These are phyloP conservation scores for Lenwebbia sp. DNA, from an alignment of 345 rosid species.

Conservation along the genomic window DNA sequence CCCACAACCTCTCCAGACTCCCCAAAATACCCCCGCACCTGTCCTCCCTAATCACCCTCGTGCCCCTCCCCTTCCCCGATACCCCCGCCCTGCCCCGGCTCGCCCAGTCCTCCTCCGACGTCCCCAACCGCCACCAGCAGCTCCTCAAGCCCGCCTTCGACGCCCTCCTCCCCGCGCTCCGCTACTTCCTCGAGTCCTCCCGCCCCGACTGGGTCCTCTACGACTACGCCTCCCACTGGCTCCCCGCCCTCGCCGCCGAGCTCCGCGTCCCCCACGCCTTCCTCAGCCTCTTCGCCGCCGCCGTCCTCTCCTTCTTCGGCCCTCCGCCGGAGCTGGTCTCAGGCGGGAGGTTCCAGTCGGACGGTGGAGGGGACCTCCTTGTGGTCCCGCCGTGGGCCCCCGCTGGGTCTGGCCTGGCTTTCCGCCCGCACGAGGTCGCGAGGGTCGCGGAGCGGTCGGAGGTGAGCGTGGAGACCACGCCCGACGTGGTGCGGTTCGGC, in stretches of 20 bases:
- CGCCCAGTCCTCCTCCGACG: slow-evolving; percentile 19
- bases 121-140: slow-evolving; percentile 7
- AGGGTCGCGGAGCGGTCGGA: slow-evolving; percentile 3
- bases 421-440: slow-evolving; percentile 11
- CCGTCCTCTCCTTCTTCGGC: slow-evolving; percentile 4
- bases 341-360: not conserved
- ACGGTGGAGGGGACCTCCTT: slow-evolving; percentile 9
- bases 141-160: slow-evolving; percentile 19
- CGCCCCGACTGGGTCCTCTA: slow-evolving; percentile 21
- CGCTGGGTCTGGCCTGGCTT: slow-evolving; percentile 16
- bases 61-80: slow-evolving; percentile 6
- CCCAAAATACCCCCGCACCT: not conserved
- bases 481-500: slow-evolving; percentile 12
- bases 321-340: not conserved
- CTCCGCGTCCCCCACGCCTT: slow-evolving; percentile 2
- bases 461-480: slow-evolving; percentile 5
- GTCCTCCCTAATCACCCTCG: not conserved
- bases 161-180: slow-evolving; percentile 5
- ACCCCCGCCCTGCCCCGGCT: slow-evolving; percentile 3
- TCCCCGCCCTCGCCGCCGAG: slow-evolving; percentile 4
- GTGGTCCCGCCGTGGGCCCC: slow-evolving; percentile 27
- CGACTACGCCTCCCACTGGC: slow-evolving; percentile 24
- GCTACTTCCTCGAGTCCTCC: not conserved
- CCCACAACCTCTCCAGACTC: slow-evolving; percentile 9
- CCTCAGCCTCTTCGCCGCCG: slow-evolving; percentile 12